Conservation (phyloP, 768 basidiomycete species). For the Leccinum rimulosum region DNA sequence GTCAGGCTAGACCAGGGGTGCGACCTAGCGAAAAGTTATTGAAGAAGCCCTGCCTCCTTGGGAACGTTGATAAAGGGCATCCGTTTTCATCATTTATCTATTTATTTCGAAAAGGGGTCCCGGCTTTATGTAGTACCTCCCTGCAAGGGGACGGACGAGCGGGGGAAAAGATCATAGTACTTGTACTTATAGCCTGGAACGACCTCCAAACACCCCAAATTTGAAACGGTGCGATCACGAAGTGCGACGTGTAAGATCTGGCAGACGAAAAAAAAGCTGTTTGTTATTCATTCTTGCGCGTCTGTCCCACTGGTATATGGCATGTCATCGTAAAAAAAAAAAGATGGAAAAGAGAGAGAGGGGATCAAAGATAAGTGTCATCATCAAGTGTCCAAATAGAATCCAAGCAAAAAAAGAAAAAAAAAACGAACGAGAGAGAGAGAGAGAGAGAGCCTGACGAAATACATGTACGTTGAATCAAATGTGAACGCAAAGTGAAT, state of each 20-base stretch:
- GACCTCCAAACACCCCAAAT: not conserved
- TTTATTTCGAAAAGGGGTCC: not conserved
- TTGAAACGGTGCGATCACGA: too few relatives aligned
- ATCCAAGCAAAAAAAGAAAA: conserved; percentile 1
- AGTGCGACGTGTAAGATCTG: too few relatives aligned
- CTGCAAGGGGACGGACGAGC: not conserved
- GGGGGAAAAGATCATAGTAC: not conserved
- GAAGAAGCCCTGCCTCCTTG: conserved; percentile 1
- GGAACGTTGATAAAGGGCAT: not conserved
- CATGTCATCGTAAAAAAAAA: conserved; percentile 1
- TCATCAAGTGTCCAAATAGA: conserved; percentile 5
- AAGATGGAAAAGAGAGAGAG: not conserved
- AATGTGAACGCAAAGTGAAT: conserved; percentile 21
- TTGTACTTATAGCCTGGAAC: too few relatives aligned
- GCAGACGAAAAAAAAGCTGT: not conserved
- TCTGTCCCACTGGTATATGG: conserved; percentile 7
- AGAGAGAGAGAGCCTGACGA: conserved; percentile 2
- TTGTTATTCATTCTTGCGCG: not conserved
- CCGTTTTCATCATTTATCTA: not conserved
- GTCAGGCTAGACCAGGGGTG: not conserved
- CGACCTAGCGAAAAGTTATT: not conserved
- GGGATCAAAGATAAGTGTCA: conserved; percentile 1
- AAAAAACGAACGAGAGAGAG: not conserved
- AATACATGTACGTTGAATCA: conserved; percentile 18
- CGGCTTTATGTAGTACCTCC: not conserved